These are phyloP conservation scores for Macadamia tetraphylla DNA, from an alignment of 164 flowering plant genomes.

Conservation along the genomic window DNA sequence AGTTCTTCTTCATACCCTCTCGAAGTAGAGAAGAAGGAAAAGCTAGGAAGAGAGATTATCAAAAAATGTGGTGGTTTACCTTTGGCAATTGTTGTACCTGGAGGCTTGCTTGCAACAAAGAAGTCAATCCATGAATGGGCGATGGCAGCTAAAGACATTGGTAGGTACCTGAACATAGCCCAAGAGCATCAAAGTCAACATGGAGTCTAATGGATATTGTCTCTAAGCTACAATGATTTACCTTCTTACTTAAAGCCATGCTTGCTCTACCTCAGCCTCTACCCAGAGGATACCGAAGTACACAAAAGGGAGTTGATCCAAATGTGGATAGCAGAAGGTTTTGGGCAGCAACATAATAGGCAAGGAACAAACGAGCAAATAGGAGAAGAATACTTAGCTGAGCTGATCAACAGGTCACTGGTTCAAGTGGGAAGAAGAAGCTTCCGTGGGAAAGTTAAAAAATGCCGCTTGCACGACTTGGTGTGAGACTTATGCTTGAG, in stretches of 20 bases:
- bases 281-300: no score
- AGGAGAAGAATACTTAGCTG: background rate
- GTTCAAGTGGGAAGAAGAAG: background rate
- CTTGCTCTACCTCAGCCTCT: no score
- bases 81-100: background rate
- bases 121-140: background rate
- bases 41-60: background rate
- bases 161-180: background rate
- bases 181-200: background rate
- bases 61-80: background rate
- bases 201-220: background rate
- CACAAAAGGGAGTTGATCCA: no score
- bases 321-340: background rate
- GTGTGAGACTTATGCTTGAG: background rate
- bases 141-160: background rate
- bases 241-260: no score
- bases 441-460: background rate
- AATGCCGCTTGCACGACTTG: background rate
- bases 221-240: no score
- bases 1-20: background rate
- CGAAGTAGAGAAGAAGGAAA: background rate
- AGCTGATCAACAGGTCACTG: background rate
- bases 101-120: background rate
- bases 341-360: background rate
- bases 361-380: background rate